Percentiles rank a stretch among this genome's conserved stretches.
These are phyloP conservation scores for Ogataea allantospora DNA, from an alignment of 805 yeast species.

Conservation along the genomic window DNA sequence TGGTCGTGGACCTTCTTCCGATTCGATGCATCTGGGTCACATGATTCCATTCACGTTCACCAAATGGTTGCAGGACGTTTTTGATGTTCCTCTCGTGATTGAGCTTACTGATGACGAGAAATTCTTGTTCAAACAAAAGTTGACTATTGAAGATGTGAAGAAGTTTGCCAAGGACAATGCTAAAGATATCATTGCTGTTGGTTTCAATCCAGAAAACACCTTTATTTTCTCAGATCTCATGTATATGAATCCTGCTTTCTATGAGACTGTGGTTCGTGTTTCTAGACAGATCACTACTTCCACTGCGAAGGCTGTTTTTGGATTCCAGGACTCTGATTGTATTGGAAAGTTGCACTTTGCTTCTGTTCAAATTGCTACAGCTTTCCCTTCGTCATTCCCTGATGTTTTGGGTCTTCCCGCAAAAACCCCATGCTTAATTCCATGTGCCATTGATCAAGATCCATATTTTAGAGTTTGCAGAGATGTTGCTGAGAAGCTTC, in stretches of 20 bases:
- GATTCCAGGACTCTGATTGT: conserved; percentile 91
- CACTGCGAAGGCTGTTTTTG: conserved; percentile 96
- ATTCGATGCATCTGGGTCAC: conserved; percentile 94
- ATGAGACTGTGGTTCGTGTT: conserved; percentile 88
- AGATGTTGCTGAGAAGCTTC: conserved; percentile 93
- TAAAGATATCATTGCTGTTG: conserved; percentile 89
- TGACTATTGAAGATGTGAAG: conserved; percentile 87
- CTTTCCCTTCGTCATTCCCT: conserved; percentile 95
- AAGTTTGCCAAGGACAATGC: conserved; percentile 78
- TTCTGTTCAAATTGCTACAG: conserved; percentile 92
- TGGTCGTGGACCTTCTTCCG: conserved; percentile 96
- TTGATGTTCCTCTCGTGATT: conserved; percentile 91
- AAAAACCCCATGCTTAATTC: conserved; percentile 94
- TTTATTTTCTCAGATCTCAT: conserved; percentile 90
- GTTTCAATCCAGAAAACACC: conserved; percentile 92
- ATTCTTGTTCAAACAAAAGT: conserved; percentile 86
- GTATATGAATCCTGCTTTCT: conserved; percentile 91
- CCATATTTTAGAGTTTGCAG: conserved; percentile 97
- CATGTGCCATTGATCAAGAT: conserved; percentile 99
- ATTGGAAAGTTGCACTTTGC: conserved; percentile 96
- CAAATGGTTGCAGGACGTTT: conserved; percentile 97
- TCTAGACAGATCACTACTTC: conserved; percentile 95
- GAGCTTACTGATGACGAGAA: conserved; percentile 97
- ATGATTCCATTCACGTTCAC: conserved; percentile 94
- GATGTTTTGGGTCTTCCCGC: conserved; percentile 81